Conservation (phyloP, 257 asterid genomes). For the Misopates orontium region DNA sequence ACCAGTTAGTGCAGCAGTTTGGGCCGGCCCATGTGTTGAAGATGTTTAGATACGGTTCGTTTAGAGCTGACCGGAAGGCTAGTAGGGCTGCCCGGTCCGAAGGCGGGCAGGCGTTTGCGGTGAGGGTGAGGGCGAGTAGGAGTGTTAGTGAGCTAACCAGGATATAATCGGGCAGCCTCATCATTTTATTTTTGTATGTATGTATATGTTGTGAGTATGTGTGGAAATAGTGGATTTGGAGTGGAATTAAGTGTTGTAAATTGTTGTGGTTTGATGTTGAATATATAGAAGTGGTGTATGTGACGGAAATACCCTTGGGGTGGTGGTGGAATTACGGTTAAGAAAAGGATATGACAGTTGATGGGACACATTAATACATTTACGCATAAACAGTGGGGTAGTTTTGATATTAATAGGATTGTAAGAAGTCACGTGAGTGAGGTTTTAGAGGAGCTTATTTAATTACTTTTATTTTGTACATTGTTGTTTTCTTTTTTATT, state of each 20-base stretch:
- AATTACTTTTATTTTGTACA: not conserved
- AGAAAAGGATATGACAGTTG: slow-evolving; percentile 11
- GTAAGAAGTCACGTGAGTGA: slow-evolving; percentile 34
- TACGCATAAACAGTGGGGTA: slow-evolving; percentile 17
- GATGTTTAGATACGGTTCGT: slow-evolving; percentile 79
- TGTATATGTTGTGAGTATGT: not conserved
- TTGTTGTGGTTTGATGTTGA: not conserved
- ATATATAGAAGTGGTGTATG: not conserved
- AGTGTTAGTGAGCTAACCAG: slow-evolving; percentile 32
- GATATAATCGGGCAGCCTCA: slow-evolving; percentile 26
- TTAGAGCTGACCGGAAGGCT: slow-evolving; percentile 58
- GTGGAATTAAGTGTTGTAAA: no score
- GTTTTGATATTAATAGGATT: slow-evolving; percentile 37
- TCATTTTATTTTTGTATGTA: not conserved
- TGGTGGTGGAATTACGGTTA: slow-evolving; percentile 11
- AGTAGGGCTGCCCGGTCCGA: slow-evolving; percentile 69
- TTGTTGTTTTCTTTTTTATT: no score
- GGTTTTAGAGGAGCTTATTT: no score
- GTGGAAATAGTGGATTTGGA: not conserved
- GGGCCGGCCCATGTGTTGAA: slow-evolving; percentile 78
- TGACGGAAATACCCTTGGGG: slow-evolving; percentile 2
- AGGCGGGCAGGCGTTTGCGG: slow-evolving; percentile 59
- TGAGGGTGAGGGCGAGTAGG: slow-evolving; percentile 30
- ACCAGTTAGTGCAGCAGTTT: slow-evolving; percentile 78
- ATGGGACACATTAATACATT: not conserved